Base-by-base conservation (phyloP, 306 rosid species). In the Crataegus laevigata region DNA sequence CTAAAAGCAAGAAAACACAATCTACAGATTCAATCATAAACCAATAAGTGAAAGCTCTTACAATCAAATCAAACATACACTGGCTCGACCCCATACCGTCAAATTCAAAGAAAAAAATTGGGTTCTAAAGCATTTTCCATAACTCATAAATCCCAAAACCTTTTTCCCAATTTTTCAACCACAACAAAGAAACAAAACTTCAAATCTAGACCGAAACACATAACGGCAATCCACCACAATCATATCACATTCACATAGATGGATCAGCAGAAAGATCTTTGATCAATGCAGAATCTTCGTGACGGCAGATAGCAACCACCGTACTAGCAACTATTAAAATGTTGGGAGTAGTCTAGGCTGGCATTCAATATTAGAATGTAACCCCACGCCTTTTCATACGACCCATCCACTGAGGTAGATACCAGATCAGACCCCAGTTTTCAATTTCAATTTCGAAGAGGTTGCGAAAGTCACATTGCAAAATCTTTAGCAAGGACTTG, bases 331-430 rank as follows among this genome's bases (percentile, higher is more conserved):
- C 5, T 2, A 54, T 1, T 17, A 42, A 10, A 42, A 42, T 91
- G 91, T 88, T 17, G 90, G 91, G 88, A 78, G 91, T 82, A 91
- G 89, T 90, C 93, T 94, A 91, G 93, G 67, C 83, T 68, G 60
- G 14, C 84, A 94, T 82, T 84, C 97, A 84, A 94, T 90, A 80
- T 80, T 94, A 91, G 96, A 89, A 90, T 89, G 94, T 82, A 91
- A 86, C 86, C 94, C 97, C 97, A 86, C 87, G 94, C 96, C 96
- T 91, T 94, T 94, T 90, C 67, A 30, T 86, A 63, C 91, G 81
- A 90, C 91, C 96, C 96, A 40, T 25, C 42, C 28, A 45, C 55
- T 21, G 19, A 25, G 68, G 57, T 25, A 25, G 13, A 30, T 13
- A 42, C 47, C 47, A 13, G 45, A 55, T 21, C 45, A 64, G 21